Conservation (phyloP, 2,329 filamentous ascomycete species). For the Penicillium brevicompactum region DNA sequence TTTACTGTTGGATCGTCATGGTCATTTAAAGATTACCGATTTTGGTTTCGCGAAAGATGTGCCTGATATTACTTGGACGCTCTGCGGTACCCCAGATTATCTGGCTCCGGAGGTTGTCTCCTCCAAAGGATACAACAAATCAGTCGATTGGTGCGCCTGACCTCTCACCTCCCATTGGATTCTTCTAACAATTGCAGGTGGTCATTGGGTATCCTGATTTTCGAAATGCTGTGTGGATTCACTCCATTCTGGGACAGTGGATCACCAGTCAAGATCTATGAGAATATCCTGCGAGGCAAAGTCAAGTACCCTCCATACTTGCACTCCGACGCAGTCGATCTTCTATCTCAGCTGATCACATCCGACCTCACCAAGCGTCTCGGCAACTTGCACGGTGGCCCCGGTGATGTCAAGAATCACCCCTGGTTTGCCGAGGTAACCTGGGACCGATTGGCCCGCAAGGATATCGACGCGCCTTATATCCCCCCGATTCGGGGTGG, state of each 20-base stretch:
- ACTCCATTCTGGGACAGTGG: slow-evolving; percentile 99
- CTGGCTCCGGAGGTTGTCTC: slow-evolving; percentile 97
- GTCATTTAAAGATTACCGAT: slow-evolving; percentile 95
- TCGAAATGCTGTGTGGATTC: slow-evolving; percentile 99
- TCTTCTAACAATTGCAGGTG: slow-evolving; percentile 63
- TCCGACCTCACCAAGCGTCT: slow-evolving; percentile 91
- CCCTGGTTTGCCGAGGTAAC: slow-evolving; percentile 97
- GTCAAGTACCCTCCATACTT: slow-evolving; percentile 98
- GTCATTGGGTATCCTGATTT: slow-evolving; percentile 97
- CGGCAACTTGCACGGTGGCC: slow-evolving; percentile 89
- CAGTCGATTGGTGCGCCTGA: slow-evolving; percentile 85
- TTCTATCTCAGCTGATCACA: slow-evolving; percentile 91
- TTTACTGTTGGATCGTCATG: slow-evolving; percentile 84
- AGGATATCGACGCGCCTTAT: slow-evolving; percentile 98
- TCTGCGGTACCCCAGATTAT: slow-evolving; percentile 97
- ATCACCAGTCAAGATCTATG: slow-evolving; percentile 98
- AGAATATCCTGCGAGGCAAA: slow-evolving; percentile 94
- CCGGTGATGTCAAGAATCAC: slow-evolving; percentile 91
- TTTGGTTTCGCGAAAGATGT: slow-evolving; percentile 99
- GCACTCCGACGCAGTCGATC: slow-evolving; percentile 88
- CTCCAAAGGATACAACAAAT: slow-evolving; percentile 99
- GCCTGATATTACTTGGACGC: slow-evolving; percentile 97
- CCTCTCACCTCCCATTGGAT: slow-evolving; percentile 3
- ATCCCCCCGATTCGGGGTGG: slow-evolving; percentile 94
- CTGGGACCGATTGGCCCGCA: slow-evolving; percentile 90